A percentile compares a stretch with the other conserved stretches of the same genome.
These are phyloP conservation scores for Pterulicium gracile DNA, from an alignment of 1,284 basidiomycete species.

Conservation along the genomic window DNA sequence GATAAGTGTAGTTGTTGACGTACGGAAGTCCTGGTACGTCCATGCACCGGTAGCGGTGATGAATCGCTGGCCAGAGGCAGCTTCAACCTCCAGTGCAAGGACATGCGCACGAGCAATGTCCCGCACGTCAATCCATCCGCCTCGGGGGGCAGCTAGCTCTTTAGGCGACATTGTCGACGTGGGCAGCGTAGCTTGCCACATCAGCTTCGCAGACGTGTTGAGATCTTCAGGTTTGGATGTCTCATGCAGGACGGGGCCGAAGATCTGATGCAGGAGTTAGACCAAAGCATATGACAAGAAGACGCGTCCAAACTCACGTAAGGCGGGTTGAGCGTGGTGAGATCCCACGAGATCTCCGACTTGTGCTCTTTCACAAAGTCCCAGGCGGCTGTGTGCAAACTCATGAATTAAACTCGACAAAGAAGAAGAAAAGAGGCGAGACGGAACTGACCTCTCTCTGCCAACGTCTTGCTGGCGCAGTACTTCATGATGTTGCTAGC, in stretches of 20 bases:
- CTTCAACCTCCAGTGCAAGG: slow-evolving; percentile 4
- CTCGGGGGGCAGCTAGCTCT: not conserved
- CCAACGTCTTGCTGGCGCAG: slow-evolving; percentile 15
- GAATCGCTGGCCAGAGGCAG: slow-evolving; percentile 9
- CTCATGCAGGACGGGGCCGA: slow-evolving; percentile 6
- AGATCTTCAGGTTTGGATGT: slow-evolving; percentile 5
- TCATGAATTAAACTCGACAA: too few species aligned
- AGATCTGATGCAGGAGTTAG: slow-evolving; percentile 3
- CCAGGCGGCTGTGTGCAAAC: slow-evolving; percentile 16
- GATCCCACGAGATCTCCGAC: slow-evolving; percentile 13
- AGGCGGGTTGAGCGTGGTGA: slow-evolving; percentile 14
- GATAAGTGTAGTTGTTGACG: not conserved
- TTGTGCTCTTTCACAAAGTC: slow-evolving; percentile 13
- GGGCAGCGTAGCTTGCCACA: slow-evolving; percentile 16
- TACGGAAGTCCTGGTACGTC: not conserved
- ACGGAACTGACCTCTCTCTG: slow-evolving; percentile 15
- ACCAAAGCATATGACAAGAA: not conserved
- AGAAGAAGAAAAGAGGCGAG: too few species aligned
- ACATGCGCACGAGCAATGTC: slow-evolving; percentile 9
- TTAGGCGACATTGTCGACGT: slow-evolving; percentile 5
- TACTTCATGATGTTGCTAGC: slow-evolving; percentile 15
- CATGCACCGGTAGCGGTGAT: slow-evolving; percentile 7
- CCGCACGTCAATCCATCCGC: slow-evolving; percentile 9
- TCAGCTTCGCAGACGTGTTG: slow-evolving; percentile 7
- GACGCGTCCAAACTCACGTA: slow-evolving; percentile 10